These are phyloP conservation scores for Dillenia turbinata DNA, from an alignment of 164 flowering plant genomes.

Conservation along the genomic window DNA sequence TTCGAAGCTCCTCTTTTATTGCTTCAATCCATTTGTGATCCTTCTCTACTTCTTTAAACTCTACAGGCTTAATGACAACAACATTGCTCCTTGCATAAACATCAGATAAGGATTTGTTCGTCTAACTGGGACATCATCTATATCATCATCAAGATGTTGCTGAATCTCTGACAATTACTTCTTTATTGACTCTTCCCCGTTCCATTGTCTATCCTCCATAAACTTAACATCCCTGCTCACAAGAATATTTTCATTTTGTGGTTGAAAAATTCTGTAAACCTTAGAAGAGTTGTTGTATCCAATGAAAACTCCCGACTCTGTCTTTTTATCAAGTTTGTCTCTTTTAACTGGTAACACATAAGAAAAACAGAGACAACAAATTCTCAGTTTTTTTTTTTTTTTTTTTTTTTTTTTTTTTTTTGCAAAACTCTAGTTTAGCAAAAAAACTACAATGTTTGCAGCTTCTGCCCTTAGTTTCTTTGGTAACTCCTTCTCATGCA, in stretches of 20 bases:
- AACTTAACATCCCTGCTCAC: neutral
- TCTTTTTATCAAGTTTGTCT: neutral
- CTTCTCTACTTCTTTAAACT: neutral
- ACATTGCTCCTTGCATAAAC: neutral
- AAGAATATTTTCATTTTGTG: neutral
- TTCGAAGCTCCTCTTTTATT: neutral
- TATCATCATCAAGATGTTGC: neutral
- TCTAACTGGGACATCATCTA: neutral
- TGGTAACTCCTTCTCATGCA: neutral
- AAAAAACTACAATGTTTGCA: neutral
- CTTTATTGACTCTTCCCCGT: neutral
- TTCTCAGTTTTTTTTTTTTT: no score
- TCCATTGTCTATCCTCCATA: neutral
- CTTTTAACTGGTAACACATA: neutral
- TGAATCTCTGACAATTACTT: neutral
- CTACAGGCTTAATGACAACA: neutral
- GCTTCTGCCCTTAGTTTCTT: slow-evolving; percentile 1
- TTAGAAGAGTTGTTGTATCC: neutral
- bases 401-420: neutral
- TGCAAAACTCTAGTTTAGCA: neutral
- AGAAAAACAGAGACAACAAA: slow-evolving; percentile 1
- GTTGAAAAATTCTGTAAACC: neutral
- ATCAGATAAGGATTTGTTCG: neutral
- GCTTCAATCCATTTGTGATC: neutral
- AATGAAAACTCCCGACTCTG: neutral